These are phyloP conservation scores for Alnus rubra DNA, from an alignment of 306 rosid genomes.

Conservation along the genomic window DNA sequence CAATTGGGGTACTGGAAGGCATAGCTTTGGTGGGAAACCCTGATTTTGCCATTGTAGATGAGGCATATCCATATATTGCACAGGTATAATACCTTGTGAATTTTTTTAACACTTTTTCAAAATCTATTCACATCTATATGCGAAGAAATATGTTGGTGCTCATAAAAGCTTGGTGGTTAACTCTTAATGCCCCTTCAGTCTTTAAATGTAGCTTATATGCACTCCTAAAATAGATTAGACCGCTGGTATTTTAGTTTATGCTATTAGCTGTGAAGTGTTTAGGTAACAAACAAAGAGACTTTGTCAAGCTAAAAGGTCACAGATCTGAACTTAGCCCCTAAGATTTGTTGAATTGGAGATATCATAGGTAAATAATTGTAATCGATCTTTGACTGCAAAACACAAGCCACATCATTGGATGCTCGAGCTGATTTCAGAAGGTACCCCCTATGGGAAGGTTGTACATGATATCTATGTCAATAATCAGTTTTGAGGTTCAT, in stretches of 20 bases:
- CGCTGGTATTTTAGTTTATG: constrained; percentile 4
- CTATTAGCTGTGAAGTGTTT: not conserved
- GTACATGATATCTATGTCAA: not conserved
- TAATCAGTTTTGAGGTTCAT: not conserved
- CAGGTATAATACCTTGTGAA: constrained; percentile 55
- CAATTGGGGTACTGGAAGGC: constrained; percentile 95
- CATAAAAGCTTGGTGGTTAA: not conserved
- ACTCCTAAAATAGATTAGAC: constrained; percentile 22
- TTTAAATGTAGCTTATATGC: constrained; percentile 4
- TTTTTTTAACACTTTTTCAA: not conserved
- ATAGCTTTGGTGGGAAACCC: constrained; percentile 97
- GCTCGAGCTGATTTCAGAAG: not conserved
- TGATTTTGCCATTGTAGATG: constrained; percentile 96
- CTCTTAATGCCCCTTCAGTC: constrained; percentile 1
- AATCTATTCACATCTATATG: constrained; percentile 17
- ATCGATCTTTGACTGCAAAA: constrained; percentile 2
- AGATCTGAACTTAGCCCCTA: not conserved
- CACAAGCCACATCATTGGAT: not conserved
- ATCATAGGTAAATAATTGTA: not conserved
- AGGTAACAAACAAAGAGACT: not conserved
- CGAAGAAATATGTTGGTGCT: constrained; percentile 5
- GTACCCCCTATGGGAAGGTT: not conserved
- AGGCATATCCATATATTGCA: constrained; percentile 98
- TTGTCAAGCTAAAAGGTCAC: not conserved
- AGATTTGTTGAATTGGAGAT: not conserved